Percentiles rank a stretch among this genome's conserved stretches.
These are phyloP conservation scores for Podaxis carcinomalis DNA, from an alignment of 768 basidiomycete species.

Conservation along the genomic window DNA sequence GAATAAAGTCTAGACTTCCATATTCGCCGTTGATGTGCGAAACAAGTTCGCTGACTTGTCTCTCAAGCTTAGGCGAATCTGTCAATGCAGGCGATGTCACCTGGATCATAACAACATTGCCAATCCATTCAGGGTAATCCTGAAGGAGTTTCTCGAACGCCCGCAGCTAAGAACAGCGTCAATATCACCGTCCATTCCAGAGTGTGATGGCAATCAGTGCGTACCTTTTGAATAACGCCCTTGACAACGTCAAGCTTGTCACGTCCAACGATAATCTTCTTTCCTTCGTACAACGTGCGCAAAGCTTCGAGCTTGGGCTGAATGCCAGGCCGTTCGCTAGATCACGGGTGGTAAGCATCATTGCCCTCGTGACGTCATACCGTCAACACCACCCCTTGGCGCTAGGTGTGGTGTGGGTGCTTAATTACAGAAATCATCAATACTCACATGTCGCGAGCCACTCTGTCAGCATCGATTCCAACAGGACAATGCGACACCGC, in stretches of 20 bases:
- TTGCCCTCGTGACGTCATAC: slow-evolving; percentile 1
- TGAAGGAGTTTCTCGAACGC: slow-evolving; percentile 93
- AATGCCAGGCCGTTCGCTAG: slow-evolving; percentile 71
- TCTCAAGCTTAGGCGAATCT: slow-evolving; percentile 90
- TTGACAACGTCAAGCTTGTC: slow-evolving; percentile 99
- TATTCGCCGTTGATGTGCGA: slow-evolving; percentile 95
- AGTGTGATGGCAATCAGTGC: neutral
- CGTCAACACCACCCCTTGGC: neutral
- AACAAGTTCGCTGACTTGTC: slow-evolving; percentile 90
- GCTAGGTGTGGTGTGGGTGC: neutral
- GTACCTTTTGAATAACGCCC: slow-evolving; percentile 91
- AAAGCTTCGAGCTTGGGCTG: slow-evolving; percentile 88
- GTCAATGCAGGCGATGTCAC: slow-evolving; percentile 92
- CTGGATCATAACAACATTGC: slow-evolving; percentile 84
- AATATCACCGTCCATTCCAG: neutral
- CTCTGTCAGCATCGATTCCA: slow-evolving; percentile 90
- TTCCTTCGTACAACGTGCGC: slow-evolving; percentile 81
- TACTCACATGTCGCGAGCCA: slow-evolving; percentile 72
- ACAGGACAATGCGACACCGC: slow-evolving; percentile 90
- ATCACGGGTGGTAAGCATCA: neutral
- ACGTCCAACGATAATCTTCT: slow-evolving; percentile 97
- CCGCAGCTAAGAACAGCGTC: slow-evolving; percentile 54
- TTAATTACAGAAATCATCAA: neutral
- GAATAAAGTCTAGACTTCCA: slow-evolving; percentile 91
- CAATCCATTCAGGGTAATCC: slow-evolving; percentile 94